Evolutionary conservation across 1,284 basidiomycete genomes (phyloP), one percentile per base, ranked within the genome.

Genomic region (Cutaneotrichosporon mucoides): DNA sequence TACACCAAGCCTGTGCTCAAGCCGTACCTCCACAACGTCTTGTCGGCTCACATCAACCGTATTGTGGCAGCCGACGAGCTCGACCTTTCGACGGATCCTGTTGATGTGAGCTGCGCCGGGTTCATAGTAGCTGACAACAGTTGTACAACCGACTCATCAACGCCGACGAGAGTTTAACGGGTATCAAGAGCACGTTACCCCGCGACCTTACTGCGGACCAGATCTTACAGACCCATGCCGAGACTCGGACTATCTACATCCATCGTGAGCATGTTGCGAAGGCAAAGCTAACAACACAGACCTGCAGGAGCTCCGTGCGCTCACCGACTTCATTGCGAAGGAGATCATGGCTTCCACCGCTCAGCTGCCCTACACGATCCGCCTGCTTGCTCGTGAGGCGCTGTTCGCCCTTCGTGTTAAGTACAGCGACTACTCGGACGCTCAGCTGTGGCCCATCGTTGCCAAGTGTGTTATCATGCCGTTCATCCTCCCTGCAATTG

Each of bases 401-500:
- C 82, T 95, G 41, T 73, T 83, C 38, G 84, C 87, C 10, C 80
- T 97, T 42, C 85, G 85, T 66, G 89, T 91, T 57, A 66, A 85
- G 75, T 99, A 93, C 79, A 89, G 90, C 2, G 81, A 86, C 62
- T 84, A 85, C 44, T 72, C 85, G 3, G 86, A 89, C 35, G 85
- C 87, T 55, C 81, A 83, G 12, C 86, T 89, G 62, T 87, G 89
- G 4, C 84, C 90, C 8, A 89, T 91, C 56, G 86, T 98, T 3
- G 90, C 90, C 4, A 84, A 92, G 70, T 78, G 96, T 54, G 84
- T 99, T 15, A 94, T 92, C 76, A 89, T 94, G 71, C 87, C 94
- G 43, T 98, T 91, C 78, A 87, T 99, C 70, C 89, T 96, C 67
- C 94, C 95, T 7, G 93, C 91, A 6, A 87, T 99, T 64, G 84